Evolutionary conservation across 768 basidiomycete genomes (phyloP).

Genomic region (Pholiota molesta): DNA sequence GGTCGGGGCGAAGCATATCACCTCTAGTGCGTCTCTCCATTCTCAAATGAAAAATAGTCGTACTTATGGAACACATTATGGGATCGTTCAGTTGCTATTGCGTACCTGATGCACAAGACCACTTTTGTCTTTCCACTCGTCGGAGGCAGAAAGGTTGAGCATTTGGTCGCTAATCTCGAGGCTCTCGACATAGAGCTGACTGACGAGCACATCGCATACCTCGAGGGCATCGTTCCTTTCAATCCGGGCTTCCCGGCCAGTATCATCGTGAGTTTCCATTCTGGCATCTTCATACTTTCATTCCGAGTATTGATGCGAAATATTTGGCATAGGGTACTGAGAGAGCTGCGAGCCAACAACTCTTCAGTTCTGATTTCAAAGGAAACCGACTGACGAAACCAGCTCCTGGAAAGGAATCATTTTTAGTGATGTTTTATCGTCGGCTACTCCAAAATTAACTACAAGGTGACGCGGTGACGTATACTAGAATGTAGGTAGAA

Average conservation of each 20-base stretch:
- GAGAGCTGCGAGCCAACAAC: too few species aligned
- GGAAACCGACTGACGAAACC: too few species aligned
- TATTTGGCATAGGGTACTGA: too few species aligned
- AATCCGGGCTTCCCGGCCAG: background rate
- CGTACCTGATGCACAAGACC: background rate
- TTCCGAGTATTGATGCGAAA: too few species aligned
- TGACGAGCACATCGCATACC: background rate
- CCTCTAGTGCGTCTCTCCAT: background rate
- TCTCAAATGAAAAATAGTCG: too few species aligned
- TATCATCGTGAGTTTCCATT: background rate
- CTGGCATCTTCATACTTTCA: too few species aligned
- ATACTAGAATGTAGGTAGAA: too few species aligned
- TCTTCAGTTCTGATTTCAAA: too few species aligned
- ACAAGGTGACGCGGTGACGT: too few species aligned
- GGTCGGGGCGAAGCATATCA: background rate
- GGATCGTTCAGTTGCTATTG: background rate
- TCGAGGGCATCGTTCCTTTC: background rate
- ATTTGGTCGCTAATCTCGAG: background rate
- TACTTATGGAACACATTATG: background rate
- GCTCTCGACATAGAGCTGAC: background rate
- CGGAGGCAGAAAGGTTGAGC: slow-evolving; percentile 22
- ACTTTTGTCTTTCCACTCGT: background rate
- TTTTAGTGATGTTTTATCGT: too few species aligned
- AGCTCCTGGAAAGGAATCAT: too few species aligned
- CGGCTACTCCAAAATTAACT: too few species aligned